These are phyloP conservation scores for Backusella tarrabulga DNA, from an alignment of 192 early-diverging fungal genomes.

Conservation along the genomic window DNA sequence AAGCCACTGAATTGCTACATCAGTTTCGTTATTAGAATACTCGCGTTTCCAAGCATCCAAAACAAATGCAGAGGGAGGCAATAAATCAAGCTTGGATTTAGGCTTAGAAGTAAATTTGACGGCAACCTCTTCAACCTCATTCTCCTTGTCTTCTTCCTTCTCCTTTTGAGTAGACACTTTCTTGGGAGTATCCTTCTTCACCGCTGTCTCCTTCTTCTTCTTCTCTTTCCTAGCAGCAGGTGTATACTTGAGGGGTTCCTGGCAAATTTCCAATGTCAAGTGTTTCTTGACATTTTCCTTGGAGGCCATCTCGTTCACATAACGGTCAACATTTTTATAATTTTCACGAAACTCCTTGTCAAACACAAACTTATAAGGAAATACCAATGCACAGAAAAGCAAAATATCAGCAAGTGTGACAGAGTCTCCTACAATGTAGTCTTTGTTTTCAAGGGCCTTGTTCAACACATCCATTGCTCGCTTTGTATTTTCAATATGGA, in stretches of 20 bases:
- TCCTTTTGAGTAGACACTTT: neutral
- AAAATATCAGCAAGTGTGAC: constrained; percentile 88
- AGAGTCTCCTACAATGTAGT: constrained; percentile 90
- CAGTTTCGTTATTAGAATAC: constrained; percentile 96
- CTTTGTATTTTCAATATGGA: constrained; percentile 45
- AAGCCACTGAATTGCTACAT: constrained; percentile 87
- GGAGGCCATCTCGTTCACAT: constrained; percentile 18
- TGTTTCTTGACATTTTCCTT: neutral
- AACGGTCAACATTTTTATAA: constrained; percentile 84
- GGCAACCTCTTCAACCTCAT: constrained; percentile 54
- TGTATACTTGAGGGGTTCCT: neutral
- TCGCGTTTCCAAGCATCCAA: constrained; percentile 95
- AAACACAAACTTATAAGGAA: constrained; percentile 54
- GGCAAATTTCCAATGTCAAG: neutral
- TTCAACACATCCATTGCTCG: constrained; percentile 25
- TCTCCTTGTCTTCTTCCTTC: constrained; percentile 45
- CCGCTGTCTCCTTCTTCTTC: neutral
- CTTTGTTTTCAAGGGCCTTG: constrained; percentile 72
- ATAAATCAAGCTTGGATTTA: constrained; percentile 86
- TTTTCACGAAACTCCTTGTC: constrained; percentile 76
- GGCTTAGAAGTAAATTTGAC: constrained; percentile 77
- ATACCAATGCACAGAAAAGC: constrained; percentile 53
- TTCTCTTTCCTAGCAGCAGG: neutral
- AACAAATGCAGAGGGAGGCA: constrained; percentile 79
- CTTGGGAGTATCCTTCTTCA: neutral